Conservation (phyloP, 352 stramenopile genomes). For the Pythium volutum region DNA sequence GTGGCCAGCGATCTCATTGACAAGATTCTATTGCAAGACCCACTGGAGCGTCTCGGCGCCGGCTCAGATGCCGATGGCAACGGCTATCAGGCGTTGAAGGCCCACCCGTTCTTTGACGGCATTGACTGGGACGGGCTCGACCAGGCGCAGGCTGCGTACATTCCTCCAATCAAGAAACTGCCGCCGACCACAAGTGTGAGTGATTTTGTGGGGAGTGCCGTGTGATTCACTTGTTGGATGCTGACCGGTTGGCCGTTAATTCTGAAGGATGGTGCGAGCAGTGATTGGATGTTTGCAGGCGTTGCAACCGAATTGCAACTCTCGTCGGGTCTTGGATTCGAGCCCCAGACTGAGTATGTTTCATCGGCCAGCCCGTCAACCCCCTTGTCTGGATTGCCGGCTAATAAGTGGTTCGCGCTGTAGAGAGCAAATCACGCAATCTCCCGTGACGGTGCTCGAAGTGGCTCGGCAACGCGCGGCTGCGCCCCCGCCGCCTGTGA, state of each 20-base stretch:
- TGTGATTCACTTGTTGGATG: not conserved
- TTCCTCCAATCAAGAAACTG: constrained; percentile 53
- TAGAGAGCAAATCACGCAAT: constrained; percentile 35
- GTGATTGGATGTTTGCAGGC: constrained; percentile 88
- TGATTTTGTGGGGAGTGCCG: not conserved
- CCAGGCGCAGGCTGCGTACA: constrained; percentile 47
- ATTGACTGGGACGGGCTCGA: constrained; percentile 70
- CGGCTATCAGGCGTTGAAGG: constrained; percentile 66
- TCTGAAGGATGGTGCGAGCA: constrained; percentile 68
- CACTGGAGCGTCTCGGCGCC: constrained; percentile 61
- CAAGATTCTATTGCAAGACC: constrained; percentile 74
- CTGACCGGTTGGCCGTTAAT: not conserved
- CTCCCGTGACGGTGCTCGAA: constrained; percentile 56
- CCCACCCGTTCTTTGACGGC: constrained; percentile 82
- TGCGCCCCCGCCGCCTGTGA: constrained; percentile 49
- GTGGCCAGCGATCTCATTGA: constrained; percentile 74
- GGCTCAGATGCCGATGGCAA: constrained; percentile 72
- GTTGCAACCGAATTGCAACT: constrained; percentile 85
- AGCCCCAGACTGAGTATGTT: constrained; percentile 35
- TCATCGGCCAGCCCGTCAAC: not conserved
- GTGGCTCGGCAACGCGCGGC: constrained; percentile 71
- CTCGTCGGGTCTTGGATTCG: constrained; percentile 72
- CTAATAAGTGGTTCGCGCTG: constrained; percentile 16
- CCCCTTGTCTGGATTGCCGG: not conserved
- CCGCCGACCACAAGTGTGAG: constrained; percentile 70